These are phyloP conservation scores for Colletotrichum chrysophilum DNA, from an alignment of 2,329 filamentous ascomycete genomes.

Conservation along the genomic window DNA sequence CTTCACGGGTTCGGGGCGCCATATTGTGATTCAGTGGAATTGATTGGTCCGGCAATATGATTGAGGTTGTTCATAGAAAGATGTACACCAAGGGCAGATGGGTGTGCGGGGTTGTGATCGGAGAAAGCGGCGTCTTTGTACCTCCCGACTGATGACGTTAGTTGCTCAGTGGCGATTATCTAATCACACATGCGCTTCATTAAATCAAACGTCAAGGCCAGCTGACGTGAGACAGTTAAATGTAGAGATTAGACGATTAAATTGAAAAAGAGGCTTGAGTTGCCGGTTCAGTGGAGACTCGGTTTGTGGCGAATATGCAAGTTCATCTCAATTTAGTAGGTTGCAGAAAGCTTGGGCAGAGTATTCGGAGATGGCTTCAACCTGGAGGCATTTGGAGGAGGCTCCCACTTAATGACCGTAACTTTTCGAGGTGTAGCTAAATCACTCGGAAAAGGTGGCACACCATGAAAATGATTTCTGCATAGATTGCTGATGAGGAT, in stretches of 20 bases:
- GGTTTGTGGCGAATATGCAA: neutral
- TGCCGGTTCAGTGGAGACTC: neutral
- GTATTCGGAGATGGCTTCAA: neutral
- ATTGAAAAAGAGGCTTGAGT: neutral
- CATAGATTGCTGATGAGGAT: neutral
- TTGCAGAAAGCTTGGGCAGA: neutral
- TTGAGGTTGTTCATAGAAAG: neutral
- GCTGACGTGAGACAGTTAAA: neutral
- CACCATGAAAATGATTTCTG: neutral
- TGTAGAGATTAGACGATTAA: neutral
- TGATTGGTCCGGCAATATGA: neutral
- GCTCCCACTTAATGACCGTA: neutral
- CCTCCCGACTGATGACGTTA: neutral
- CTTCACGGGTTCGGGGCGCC: conserved; percentile 6
- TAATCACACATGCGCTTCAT: neutral
- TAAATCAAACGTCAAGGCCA: neutral
- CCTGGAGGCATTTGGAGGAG: neutral
- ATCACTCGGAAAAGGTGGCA: neutral
- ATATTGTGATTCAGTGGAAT: neutral
- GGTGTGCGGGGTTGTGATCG: neutral
- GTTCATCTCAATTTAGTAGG: neutral
- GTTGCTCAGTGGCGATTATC: neutral
- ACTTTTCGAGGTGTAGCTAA: neutral
- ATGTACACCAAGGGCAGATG: neutral
- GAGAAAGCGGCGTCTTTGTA: neutral